phyloP scores from a whole-genome alignment of 345 rosid genomes.

The Citrus sp. region DNA sequence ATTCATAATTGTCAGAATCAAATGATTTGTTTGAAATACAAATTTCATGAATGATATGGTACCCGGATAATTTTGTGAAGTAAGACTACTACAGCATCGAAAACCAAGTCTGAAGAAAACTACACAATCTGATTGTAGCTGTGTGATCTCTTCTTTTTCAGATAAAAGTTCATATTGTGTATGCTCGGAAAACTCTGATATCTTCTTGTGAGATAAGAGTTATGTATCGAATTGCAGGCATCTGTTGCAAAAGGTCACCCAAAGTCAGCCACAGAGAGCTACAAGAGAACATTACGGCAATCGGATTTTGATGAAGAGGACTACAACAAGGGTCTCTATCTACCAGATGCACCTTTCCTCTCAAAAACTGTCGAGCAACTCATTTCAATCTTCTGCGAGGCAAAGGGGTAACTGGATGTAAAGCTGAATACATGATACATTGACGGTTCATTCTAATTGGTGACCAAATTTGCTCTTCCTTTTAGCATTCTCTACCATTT shows the following conservation, averaged over 20 bases:
- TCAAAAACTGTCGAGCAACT: slow-evolving; percentile 28
- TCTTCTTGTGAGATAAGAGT: neutral
- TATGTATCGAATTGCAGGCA: slow-evolving; percentile 34
- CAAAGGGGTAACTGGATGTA: neutral
- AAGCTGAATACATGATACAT: neutral
- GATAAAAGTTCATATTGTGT: neutral
- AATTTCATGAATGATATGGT: too few relatives aligned
- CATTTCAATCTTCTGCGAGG: slow-evolving; percentile 16
- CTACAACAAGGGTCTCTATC: slow-evolving; percentile 30
- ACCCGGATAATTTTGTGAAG: too few relatives aligned
- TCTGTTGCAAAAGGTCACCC: slow-evolving; percentile 66
- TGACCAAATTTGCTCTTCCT: neutral
- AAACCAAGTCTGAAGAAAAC: neutral
- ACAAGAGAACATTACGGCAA: slow-evolving; percentile 33
- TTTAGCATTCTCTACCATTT: neutral
- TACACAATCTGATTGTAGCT: neutral
- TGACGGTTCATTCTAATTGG: neutral
- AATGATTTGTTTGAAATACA: too few relatives aligned
- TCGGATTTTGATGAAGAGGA: slow-evolving; percentile 37
- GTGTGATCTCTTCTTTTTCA: neutral
- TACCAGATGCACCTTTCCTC: slow-evolving; percentile 33
- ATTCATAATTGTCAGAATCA: too few relatives aligned
- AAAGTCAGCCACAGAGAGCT: slow-evolving; percentile 41
- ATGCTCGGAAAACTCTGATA: neutral
- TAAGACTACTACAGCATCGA: neutral